Conservation (phyloP, 2,329 filamentous ascomycete species). For the Ophiostoma australiae region DNA sequence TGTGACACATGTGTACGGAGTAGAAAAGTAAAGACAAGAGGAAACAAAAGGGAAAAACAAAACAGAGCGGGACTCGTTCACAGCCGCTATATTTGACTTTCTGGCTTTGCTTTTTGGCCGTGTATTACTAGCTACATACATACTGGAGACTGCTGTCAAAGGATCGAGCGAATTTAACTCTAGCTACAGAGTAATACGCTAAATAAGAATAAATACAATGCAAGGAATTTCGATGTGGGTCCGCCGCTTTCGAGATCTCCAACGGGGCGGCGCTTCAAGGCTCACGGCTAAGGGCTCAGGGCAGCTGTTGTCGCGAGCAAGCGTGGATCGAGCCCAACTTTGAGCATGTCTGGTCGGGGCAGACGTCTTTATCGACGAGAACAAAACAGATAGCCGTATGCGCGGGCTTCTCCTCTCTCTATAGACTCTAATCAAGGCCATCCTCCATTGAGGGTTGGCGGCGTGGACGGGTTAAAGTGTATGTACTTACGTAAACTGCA, state of each 20-base stretch:
- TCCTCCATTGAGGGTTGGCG: background rate
- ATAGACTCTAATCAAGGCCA: background rate
- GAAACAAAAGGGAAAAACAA: background rate
- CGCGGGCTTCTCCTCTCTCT: background rate
- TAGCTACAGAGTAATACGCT: background rate
- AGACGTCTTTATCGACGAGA: too few species aligned
- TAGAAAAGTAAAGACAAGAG: too few species aligned
- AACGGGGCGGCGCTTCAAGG: conserved; percentile 13
- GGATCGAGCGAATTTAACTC: too few species aligned
- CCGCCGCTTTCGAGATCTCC: conserved; percentile 11
- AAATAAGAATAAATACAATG: too few species aligned
- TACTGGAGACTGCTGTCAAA: too few species aligned
- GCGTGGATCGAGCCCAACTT: background rate
- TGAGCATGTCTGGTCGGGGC: background rate
- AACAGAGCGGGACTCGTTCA: background rate
- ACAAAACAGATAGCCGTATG: too few species aligned
- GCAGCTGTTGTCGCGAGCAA: background rate
- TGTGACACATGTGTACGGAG: too few species aligned
- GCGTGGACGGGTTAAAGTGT: background rate
- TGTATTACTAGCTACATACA: too few species aligned
- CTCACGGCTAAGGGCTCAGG: background rate
- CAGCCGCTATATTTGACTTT: background rate
- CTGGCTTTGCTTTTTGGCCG: background rate
- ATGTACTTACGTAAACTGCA: background rate
- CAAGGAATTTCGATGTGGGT: conserved; percentile 17